Conservation (phyloP, 345 rosid genomes). For the Arabis alpina region DNA sequence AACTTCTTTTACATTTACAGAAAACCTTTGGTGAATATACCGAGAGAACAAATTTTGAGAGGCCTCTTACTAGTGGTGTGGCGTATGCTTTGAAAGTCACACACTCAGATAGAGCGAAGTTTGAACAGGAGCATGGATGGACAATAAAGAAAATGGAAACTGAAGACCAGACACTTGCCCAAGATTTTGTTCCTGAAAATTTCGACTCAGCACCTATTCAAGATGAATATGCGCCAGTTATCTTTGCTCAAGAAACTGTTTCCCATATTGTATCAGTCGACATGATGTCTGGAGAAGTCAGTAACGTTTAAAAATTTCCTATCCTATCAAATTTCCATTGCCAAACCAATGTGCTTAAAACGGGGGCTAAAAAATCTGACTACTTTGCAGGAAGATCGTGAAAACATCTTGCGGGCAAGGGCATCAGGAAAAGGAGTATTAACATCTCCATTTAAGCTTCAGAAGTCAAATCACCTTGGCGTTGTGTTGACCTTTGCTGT, state of each 20-base stretch:
- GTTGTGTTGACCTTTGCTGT: conserved; percentile 95
- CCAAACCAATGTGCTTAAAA: conserved; percentile 18
- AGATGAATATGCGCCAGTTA: conserved; percentile 96
- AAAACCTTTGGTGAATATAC: conserved; percentile 89
- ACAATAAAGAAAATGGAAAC: conserved; percentile 90
- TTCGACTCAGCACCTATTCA: conserved; percentile 90
- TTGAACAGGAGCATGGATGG: conserved; percentile 84
- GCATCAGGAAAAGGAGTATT: conserved; percentile 93
- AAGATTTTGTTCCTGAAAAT: conserved; percentile 77
- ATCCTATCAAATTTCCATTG: not conserved
- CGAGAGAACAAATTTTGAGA: conserved; percentile 93
- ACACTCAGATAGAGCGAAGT: conserved; percentile 79
- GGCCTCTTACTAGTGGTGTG: conserved; percentile 99
- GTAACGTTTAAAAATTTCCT: conserved; percentile 17
- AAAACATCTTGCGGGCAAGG: conserved; percentile 87
- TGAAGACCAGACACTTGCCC: conserved; percentile 84
- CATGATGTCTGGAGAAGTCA: conserved; percentile 96
- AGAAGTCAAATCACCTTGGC: conserved; percentile 90
- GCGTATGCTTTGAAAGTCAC: conserved; percentile 94
- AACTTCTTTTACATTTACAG: conserved; percentile 49
- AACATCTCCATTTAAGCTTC: conserved; percentile 94
- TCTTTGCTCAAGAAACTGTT: conserved; percentile 93
- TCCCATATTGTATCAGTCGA: conserved; percentile 90
- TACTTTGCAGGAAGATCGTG: conserved; percentile 75
- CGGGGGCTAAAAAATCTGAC: not conserved